Base-by-base conservation (phyloP, 2,329 filamentous ascomycete genomes). In the Hymenoscyphus albidus region DNA sequence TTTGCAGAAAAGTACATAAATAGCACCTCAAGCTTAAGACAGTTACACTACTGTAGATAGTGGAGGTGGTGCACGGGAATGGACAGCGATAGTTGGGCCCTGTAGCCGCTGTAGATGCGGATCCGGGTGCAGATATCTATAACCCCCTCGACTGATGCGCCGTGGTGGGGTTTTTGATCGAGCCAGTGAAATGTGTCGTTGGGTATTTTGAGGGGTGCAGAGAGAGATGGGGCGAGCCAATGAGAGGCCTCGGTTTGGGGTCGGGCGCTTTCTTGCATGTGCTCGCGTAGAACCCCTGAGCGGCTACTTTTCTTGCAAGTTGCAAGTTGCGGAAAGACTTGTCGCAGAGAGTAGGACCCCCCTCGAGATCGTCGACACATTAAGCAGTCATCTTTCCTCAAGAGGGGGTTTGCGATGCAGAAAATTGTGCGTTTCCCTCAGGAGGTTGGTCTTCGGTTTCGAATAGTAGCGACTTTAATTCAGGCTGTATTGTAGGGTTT, bases 61-160 rank as follows among this genome's bases (percentile, higher is more conserved):
- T 51, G 44, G 44, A 51, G 18, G 44, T 51, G 44, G 42, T 22
- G n/a, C n/a, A 51, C 9, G 5, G n/a, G 5, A 27, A 51, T 22
- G 1, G 12, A 51, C n/a, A 16, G 18, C 42, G 44, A 51, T 51
- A 32, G 59, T 51, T 61, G 48, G 42, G 32, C 22, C 59, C 61
- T 55, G 57, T 66, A 67, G 65, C 63, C 70, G 70, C 70, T 65
- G 69, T 65, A 27, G 27, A 27, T 27, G 27, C 66, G 67, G 35
- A 7, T 35, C 3, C 9, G 6, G 35, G 12, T 54, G 48, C 48
- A 22, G 48, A 69, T 70, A 60, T 54, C 59, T 69, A 66, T 65
- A 66, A 59, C 59, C 60, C 31, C 48, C 22, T 27, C 48, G 22
- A 18, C 10, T 14, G 31, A 54, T 55, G 59, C 31, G 60, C 60